Evolutionary conservation across 2,329 filamentous ascomycete genomes (phyloP), one percentile per base, ranked within the genome.

Genomic region (Hypoxylon rubiginosum): DNA sequence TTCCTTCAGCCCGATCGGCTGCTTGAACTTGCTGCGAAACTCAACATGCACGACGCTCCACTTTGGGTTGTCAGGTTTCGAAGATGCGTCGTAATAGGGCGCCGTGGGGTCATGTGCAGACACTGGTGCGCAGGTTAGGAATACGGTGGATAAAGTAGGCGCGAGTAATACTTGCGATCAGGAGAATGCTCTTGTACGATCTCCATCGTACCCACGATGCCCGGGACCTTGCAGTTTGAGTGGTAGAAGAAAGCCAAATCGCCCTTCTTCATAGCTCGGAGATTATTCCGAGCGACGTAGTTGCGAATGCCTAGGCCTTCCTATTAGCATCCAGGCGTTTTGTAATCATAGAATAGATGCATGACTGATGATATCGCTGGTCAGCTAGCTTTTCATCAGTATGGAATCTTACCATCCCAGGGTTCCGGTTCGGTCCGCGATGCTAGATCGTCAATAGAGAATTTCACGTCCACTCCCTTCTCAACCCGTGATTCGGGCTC

Each of bases 221-320:
- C 95, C 0, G 94, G 94, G 24, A 91, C 87, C 77, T 97, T 97
- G 80, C 92, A 96, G 74, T 96, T 97, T 50, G 92, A 97, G 80
- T 97, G 95, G 77, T 98, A 98, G 82, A 99, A 98, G 82, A 99
- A 98, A 26, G 94, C 94, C 32, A 94, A 84, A 76, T 99, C 96
- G 54, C 94, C 94, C 60, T 90, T 89, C 73, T 92, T 94, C 96
- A 99, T 99, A 8, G 89, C 88, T 30, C 92, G 88, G 81, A 99
- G 90, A 77, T 97, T 93, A 75, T 97, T 98, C 26, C 93, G 89
- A 6, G 95, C 95, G 15, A 74, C 74, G 59, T 79, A 79, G 45
- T 77, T 77, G 52, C 77, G 77, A 60, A 79, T 80, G 9, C 78
- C 77, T 79, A 41, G 49, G 50, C 43, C 54, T 50, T 34, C n/a